Evolutionary conservation across 768 basidiomycete genomes (phyloP).

Genomic region (Hygrocybe punicea): DNA sequence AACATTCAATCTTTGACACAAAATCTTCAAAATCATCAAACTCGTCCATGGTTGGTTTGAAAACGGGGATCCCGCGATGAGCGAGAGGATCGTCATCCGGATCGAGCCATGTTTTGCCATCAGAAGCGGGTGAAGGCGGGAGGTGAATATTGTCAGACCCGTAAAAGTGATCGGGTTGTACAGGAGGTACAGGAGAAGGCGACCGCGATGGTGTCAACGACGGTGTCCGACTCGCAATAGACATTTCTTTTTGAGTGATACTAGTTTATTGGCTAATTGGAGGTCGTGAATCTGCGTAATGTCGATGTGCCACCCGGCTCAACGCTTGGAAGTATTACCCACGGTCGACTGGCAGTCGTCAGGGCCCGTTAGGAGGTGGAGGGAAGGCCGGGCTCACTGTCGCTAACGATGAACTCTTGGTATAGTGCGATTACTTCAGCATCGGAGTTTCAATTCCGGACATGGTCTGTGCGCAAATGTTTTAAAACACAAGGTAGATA

Average conservation of each 20-base stretch:
- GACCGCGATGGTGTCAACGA: slow-evolving; percentile 51
- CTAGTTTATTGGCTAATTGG: background rate
- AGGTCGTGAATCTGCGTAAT: background rate
- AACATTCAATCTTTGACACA: slow-evolving; percentile 80
- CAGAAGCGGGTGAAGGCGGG: slow-evolving; percentile 61
- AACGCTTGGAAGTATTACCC: background rate
- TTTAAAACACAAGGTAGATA: background rate
- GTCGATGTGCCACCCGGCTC: background rate
- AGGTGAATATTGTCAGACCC: slow-evolving; percentile 48
- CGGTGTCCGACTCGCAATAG: slow-evolving; percentile 37
- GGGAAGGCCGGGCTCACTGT: background rate
- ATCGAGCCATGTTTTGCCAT: slow-evolving; percentile 63
- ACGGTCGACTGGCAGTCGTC: background rate
- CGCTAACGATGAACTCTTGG: background rate
- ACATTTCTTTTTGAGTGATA: slow-evolving; percentile 19
- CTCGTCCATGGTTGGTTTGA: slow-evolving; percentile 90
- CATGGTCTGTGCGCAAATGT: background rate
- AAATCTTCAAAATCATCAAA: slow-evolving; percentile 90
- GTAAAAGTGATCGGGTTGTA: slow-evolving; percentile 85
- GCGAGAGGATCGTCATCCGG: slow-evolving; percentile 80
- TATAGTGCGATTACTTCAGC: background rate
- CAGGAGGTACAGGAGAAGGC: slow-evolving; percentile 49
- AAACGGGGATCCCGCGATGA: slow-evolving; percentile 91
- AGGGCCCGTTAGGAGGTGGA: background rate
- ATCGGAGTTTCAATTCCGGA: background rate